Evolutionary conservation across 139 green algal species (phyloP).

Genomic region (Tetradesmus lagerheimii): DNA sequence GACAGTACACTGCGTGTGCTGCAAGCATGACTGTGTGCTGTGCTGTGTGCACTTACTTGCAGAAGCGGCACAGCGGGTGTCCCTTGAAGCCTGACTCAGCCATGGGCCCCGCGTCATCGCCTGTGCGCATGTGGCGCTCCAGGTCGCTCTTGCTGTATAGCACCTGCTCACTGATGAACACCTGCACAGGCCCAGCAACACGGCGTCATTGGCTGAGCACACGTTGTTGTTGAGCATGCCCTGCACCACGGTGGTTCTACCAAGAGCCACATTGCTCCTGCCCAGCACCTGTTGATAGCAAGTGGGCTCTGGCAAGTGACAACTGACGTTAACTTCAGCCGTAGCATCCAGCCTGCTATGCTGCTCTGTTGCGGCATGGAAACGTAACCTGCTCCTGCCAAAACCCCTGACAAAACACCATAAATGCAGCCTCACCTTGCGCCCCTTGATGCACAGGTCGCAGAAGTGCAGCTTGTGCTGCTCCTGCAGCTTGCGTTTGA

Average conservation of each 20-base stretch:
- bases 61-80: conserved; percentile 82
- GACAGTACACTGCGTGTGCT: neutral
- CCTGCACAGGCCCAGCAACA: conserved; percentile 58
- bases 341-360: too few relatives aligned
- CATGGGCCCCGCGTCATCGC: conserved; percentile 83
- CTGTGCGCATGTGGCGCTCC: conserved; percentile 79
- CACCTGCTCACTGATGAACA: conserved; percentile 94
- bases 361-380: too few relatives aligned
- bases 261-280: too few relatives aligned
- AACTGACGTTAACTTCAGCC: too few relatives aligned
- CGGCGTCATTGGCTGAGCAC: too few relatives aligned
- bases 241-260: too few relatives aligned
- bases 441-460: conserved; percentile 89
- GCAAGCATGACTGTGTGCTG: conserved; percentile 16
- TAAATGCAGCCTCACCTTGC: conserved; percentile 90
- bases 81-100: conserved; percentile 91
- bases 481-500: conserved; percentile 79
- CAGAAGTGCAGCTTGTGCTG: conserved; percentile 86
- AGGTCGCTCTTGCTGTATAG: conserved; percentile 88
- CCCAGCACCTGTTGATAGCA: too few relatives aligned
- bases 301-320: too few relatives aligned
- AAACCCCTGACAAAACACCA: too few relatives aligned
- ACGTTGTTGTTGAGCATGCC: too few relatives aligned
- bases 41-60: conserved; percentile 67
- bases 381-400: too few relatives aligned